Evolutionary conservation across 2,329 filamentous ascomycete genomes (phyloP), one percentile per base, ranked within the genome.

Genomic region (Xenoacremonium recifei): DNA sequence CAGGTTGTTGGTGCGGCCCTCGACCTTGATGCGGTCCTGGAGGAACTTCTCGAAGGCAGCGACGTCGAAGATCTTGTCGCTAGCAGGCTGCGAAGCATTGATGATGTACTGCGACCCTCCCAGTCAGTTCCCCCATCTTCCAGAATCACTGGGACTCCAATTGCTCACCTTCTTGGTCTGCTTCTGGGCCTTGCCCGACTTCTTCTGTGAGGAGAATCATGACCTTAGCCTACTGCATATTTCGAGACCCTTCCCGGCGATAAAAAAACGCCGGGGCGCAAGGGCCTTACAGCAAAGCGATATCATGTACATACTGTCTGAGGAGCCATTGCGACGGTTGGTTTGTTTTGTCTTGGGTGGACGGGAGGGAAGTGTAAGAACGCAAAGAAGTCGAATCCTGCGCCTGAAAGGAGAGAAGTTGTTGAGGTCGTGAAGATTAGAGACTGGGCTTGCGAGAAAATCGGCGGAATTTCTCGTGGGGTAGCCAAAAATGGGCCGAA

Each of bases 51-150:
- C 91, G 73, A 99, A 99, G 61, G 91, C 91, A 65, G 88, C 84
- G 71, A 96, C 85, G 74, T 99, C 93, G 84, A 99, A 97, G 84
- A 99, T 99, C 86, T 97, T 97, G 84, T 99, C 93, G 79, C 84
- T 88, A 62, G 91, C 91, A 65, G 93, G 93, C 79, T 97, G 92
- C 66, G 89, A 91, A 73, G 91, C 92, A 80, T 99, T 95, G 88
- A 99, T 97, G 80, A 95, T 85, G 85, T 89, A 99, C 92, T 95
- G 61, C 16, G 15, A 12, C 3, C n/a, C 12, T 2, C 18, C 25
- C 13, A 13, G 47, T 58, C 45, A 57, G 57, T 17, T 18, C 33
- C 12, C n/a, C 19, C 21, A 25, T 9, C 32, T 20, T n/a, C 32
- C 15, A 34, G 11, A 15, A 16, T 10, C 29, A 32, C 6, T 27